Base-by-base conservation (phyloP, 768 basidiomycete species). In the Rubroboletus pulcherrimus region DNA sequence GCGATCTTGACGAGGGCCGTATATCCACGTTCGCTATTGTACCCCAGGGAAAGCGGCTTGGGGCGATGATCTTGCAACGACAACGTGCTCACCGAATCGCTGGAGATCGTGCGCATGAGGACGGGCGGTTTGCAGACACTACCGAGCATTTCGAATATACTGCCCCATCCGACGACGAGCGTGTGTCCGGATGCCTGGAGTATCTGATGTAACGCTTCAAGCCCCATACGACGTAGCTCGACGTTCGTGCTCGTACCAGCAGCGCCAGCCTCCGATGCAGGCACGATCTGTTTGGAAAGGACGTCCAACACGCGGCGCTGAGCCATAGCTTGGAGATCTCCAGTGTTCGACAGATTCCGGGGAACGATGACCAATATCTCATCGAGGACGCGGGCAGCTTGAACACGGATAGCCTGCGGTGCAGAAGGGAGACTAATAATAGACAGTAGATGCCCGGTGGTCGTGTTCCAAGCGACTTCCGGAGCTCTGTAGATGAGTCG, bases 121-220 rank as follows among this genome's bases (percentile, higher is more conserved):
- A 75, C 57, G 0, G 75, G 70, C 1, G 87, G 79, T 47, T 81
- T 81, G 70, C 94, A 98, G 10, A 97, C 91, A 55, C 91, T 93
- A 40, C 85, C 84, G 7, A 99, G 77, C 82, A 98, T 94, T 60
- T 87, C 83, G 69, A 98, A 98, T 61, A 98, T 93, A 0, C 79
- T 88, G 61, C 89, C 87, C 96, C 96, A 99, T 0, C 97, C 96
- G 14, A 89, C 83, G 8, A 94, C 82, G 1, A 99, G 78, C 0
- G 93, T 93, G 70, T 98, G 93, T 0, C 92, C 96, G 0, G 92
- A 91, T 1, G 86, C 84, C 67, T 98, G 91, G 10, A 99, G 75
- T 51, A 99, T 94, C 61, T 90, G 83, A 60, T 94, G 91, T 10
- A 99, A 72, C 0, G 91, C 91, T 63, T 96, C 92, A 50, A 95